phyloP scores from a whole-genome alignment of 176 grass and related monocot genomes.

The Ananas comosus region DNA sequence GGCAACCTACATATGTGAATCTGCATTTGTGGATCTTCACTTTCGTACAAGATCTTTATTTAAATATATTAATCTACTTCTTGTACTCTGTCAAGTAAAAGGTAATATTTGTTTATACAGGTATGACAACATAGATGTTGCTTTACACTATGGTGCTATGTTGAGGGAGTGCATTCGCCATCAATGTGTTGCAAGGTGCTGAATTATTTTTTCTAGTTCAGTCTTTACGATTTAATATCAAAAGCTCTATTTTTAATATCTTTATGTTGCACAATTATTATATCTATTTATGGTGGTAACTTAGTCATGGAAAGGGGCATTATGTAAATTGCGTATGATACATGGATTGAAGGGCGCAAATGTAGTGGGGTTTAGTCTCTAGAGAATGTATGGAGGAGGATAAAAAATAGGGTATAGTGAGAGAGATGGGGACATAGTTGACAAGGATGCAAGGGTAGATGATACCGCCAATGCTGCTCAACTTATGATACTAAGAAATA shows the following conservation, averaged over 20 bases:
- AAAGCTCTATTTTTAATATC: neutral
- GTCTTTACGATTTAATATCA: neutral
- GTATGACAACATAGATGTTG: slow-evolving; percentile 95
- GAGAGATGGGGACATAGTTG: no score
- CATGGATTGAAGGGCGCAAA: neutral
- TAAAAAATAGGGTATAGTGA: no score
- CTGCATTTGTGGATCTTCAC: no score
- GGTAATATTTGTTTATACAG: slow-evolving; percentile 27
- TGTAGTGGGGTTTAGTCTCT: no score
- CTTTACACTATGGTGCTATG: slow-evolving; percentile 96
- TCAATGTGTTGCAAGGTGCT: slow-evolving; percentile 88
- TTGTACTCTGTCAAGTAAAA: slow-evolving; percentile 6
- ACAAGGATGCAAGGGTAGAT: no score
- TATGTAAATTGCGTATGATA: neutral
- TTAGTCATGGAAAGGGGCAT: neutral
- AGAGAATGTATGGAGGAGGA: no score
- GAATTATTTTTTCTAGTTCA: slow-evolving; percentile 9
- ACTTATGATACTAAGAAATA: no score
- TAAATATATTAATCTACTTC: slow-evolving; percentile 2
- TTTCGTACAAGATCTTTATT: no score
- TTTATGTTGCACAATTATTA: no score
- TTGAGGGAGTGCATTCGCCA: slow-evolving; percentile 98
- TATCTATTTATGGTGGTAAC: neutral
- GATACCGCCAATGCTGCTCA: no score
- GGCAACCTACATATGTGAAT: no score